Base-by-base conservation (phyloP, 2,329 filamentous ascomycete species). In the Xylaria sp. region DNA sequence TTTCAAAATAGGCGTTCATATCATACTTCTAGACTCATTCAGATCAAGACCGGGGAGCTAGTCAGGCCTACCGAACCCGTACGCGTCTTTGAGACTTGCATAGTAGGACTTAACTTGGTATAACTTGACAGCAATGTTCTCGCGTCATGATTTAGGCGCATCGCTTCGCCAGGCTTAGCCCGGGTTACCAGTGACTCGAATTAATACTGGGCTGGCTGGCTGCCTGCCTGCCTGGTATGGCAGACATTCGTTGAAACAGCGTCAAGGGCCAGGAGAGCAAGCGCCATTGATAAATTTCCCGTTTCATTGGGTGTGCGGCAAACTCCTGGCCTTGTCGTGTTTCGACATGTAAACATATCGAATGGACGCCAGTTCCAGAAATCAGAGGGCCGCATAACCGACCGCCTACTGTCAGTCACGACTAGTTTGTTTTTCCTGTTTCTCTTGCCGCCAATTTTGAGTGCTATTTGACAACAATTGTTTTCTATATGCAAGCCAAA, bases 301-400 rank as follows among this genome's bases (percentile, higher is more conserved):
- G 62, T 69, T 68, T 64, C 37, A 67, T 67, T 67, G 64, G 57
- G 68, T 63, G 46, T 47, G 57, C 55, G 52, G 61, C 38, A 58
- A 63, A 60, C 50, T 65, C 61, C 65, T 66, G 58, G 64, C 59
- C 58, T 53, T 60, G 47, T 49, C 60, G 53, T 56, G 59, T 67
- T 64, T 64, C 60, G 62, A 57, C 42, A 57, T 51, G 56, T 60
- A 53, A 49, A 63, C 55, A 45, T 52, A 50, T 50, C 8, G 63
- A 64, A 66, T 51, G 64, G 65, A 57, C 28, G 46, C 45, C 57
- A 49, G 69, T 64, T 67, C 60, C 67, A 69, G 64, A 67, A 58
- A 64, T 56, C 55, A 60, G 57, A 64, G 59, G 63, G 64, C 54
- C 40, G 25, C 50, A 54, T 63, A 17, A 14, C 17, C 40, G 60